Percentiles rank a stretch among this genome's conserved stretches.
phyloP scores from a whole-genome alignment of 768 basidiomycete genomes.

The Amanita rimosa region DNA sequence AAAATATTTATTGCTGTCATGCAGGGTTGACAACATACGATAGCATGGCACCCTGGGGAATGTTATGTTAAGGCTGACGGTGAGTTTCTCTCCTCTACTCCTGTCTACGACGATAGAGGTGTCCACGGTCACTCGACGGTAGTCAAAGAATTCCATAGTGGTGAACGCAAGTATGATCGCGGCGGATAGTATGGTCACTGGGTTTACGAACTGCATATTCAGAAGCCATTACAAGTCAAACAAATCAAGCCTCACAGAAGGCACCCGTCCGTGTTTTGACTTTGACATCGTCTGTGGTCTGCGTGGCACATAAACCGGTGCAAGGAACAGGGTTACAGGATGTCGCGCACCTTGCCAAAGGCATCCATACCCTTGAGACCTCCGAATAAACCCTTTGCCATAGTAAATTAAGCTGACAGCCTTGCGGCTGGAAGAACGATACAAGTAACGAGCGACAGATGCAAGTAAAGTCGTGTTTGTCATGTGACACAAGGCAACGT shows the following conservation, averaged over 20 bases:
- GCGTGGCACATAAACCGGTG: not conserved
- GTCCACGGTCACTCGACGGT: constrained; percentile 75
- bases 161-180: constrained; percentile 90
- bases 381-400: constrained; percentile 72
- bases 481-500: constrained; percentile 17
- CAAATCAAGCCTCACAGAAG: constrained; percentile 45
- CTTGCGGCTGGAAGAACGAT: constrained; percentile 16
- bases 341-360: constrained; percentile 82
- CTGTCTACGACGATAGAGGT: constrained; percentile 93
- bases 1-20: constrained; percentile 3
- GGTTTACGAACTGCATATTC: constrained; percentile 1
- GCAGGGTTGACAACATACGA: constrained; percentile 41
- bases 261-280: constrained; percentile 95
- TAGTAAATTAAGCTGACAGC: constrained; percentile 28
- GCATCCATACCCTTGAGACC: constrained; percentile 91
- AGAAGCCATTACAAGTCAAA: not conserved
- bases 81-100: constrained; percentile 89
- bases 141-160: constrained; percentile 92
- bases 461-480: constrained; percentile 7
- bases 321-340: not conserved
- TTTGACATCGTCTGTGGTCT: constrained; percentile 99
- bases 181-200: constrained; percentile 88
- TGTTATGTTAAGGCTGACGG: constrained; percentile 83
- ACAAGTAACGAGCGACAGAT: constrained; percentile 13
- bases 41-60: constrained; percentile 98